Evolutionary conservation across 768 basidiomycete genomes (phyloP).

Genomic region (Rhodotorula paludigena): DNA sequence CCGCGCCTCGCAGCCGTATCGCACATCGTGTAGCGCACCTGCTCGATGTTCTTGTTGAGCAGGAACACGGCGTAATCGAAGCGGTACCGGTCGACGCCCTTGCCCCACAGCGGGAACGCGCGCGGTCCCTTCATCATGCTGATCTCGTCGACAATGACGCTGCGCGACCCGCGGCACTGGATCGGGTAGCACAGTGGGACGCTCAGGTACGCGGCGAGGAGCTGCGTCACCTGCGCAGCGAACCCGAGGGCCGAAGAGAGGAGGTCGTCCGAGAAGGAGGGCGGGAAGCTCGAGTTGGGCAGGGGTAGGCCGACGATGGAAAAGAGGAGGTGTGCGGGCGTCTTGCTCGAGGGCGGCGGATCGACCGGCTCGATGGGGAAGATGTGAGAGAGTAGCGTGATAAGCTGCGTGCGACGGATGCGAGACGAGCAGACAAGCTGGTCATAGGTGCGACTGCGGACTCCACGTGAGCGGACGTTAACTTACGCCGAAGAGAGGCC

Average conservation of each 20-base stretch:
- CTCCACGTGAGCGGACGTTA: accelerated
- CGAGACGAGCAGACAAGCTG: constrained; percentile 3
- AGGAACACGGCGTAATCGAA: constrained; percentile 97
- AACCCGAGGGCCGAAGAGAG: constrained; percentile 87
- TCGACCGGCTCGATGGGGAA: constrained; percentile 85
- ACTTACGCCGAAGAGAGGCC: neutral
- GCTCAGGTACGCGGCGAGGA: constrained; percentile 72
- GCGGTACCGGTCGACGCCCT: constrained; percentile 90
- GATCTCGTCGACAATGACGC: constrained; percentile 84
- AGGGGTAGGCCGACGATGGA: constrained; percentile 81
- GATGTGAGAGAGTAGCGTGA: constrained; percentile 65
- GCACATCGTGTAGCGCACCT: too few relatives aligned
- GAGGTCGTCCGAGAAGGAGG: constrained; percentile 78
- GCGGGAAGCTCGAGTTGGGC: constrained; percentile 68
- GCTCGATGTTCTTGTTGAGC: constrained; percentile 93
- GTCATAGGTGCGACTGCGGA: neutral
- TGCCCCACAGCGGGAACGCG: constrained; percentile 93
- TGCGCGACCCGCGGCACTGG: constrained; percentile 82
- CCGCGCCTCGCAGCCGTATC: too few relatives aligned
- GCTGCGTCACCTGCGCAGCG: constrained; percentile 76
- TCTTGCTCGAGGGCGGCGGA: constrained; percentile 50
- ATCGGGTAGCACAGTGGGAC: constrained; percentile 79
- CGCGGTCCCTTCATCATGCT: constrained; percentile 92
- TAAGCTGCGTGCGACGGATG: constrained; percentile 49
- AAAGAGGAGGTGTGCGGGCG: constrained; percentile 66